These are phyloP conservation scores for Starmerella sp. DNA, from an alignment of 805 yeast genomes.

Conservation along the genomic window DNA sequence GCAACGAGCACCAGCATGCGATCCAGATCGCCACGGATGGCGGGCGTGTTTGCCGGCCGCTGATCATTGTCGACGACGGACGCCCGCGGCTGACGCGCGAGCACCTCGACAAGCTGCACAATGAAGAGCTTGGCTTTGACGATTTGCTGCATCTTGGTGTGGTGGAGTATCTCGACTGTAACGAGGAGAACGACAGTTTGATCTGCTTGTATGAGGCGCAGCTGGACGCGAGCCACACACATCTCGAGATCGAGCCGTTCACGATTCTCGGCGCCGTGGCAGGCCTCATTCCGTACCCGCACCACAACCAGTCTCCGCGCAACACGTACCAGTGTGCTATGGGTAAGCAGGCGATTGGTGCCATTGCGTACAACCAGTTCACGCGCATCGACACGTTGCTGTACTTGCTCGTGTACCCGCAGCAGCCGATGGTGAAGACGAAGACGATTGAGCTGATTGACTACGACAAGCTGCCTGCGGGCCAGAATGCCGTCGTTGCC, in stretches of 20 bases:
- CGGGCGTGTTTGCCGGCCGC: slow-evolving; percentile 94
- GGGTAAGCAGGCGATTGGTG: slow-evolving; percentile 99
- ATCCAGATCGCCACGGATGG: slow-evolving; percentile 99
- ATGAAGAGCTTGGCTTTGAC: slow-evolving; percentile 76
- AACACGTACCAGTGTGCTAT: slow-evolving; percentile 89
- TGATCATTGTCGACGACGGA: slow-evolving; percentile 64
- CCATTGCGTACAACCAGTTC: slow-evolving; percentile 94
- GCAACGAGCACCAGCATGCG: slow-evolving; percentile 79
- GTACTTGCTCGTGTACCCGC: slow-evolving; percentile 96
- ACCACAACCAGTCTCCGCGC: slow-evolving; percentile 86
- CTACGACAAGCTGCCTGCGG: slow-evolving; percentile 95
- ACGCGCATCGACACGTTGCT: slow-evolving; percentile 87
- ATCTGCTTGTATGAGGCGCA: slow-evolving; percentile 80
- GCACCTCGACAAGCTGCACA: slow-evolving; percentile 52
- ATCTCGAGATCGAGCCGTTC: slow-evolving; percentile 90
- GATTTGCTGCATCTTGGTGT: slow-evolving; percentile 76
- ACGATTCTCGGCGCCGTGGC: slow-evolving; percentile 89
- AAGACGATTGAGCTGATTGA: slow-evolving; percentile 91
- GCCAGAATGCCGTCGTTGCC: slow-evolving; percentile 97
- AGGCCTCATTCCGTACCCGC: slow-evolving; percentile 84
- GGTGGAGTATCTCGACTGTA: slow-evolving; percentile 92
- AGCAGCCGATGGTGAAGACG: slow-evolving; percentile 98
- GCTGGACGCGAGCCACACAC: slow-evolving; percentile 49
- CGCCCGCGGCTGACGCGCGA: slow-evolving; percentile 64
- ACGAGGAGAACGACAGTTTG: slow-evolving; percentile 89